These are phyloP conservation scores for Yarrowia porcina DNA, from an alignment of 805 yeast genomes.

Conservation along the genomic window DNA sequence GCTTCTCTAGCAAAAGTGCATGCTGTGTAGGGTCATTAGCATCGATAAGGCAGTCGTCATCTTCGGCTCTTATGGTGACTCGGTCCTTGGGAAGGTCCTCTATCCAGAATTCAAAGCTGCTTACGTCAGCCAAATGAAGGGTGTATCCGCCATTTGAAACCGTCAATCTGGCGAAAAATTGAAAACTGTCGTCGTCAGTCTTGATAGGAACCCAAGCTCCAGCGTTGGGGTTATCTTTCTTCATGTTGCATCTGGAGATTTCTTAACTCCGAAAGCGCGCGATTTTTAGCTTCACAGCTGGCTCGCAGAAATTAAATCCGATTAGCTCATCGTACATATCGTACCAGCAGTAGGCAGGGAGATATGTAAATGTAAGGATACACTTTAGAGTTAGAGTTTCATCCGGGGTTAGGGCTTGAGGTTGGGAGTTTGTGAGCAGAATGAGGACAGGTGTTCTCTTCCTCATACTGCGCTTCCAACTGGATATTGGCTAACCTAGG, in stretches of 20 bases:
- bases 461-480: too few relatives aligned
- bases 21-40: constrained; percentile 17
- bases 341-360: background rate
- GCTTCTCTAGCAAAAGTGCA: background rate
- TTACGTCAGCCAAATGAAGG: background rate
- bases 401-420: too few relatives aligned
- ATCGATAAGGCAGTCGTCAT: constrained; percentile 22
- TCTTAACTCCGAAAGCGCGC: constrained; percentile 2
- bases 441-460: too few relatives aligned
- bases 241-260: background rate
- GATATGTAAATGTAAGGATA: too few relatives aligned
- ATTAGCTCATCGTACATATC: constrained; percentile 15
- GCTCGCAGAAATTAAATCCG: background rate
- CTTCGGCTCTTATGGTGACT: constrained; percentile 16
- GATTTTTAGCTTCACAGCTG: constrained; percentile 2
- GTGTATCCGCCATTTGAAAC: background rate
- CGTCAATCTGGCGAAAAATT: background rate
- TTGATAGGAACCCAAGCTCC: constrained; percentile 6
- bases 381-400: too few relatives aligned
- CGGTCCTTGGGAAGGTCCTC: background rate
- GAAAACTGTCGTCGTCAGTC: background rate
- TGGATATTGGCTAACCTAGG: too few relatives aligned
- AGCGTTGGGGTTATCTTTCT: background rate
- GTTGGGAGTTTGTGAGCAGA: too few relatives aligned
- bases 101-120: background rate